Conservation (phyloP, 352 stramenopile genomes). For the Phytophthora colocasiae region DNA sequence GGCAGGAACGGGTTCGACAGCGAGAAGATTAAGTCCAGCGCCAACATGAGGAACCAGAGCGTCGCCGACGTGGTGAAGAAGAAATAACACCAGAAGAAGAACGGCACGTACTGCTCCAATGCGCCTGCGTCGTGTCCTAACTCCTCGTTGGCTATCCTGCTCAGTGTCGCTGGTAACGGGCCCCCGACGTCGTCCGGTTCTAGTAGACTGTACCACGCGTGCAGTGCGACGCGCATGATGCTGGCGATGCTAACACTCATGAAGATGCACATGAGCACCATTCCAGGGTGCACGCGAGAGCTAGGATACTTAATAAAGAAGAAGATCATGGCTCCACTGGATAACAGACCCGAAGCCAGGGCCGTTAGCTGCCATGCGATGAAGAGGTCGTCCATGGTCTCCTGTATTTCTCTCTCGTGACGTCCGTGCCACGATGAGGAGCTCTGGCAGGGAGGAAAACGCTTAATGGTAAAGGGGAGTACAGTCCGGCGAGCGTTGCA, state of each 20-base stretch:
- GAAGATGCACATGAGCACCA: slow-evolving; percentile 83
- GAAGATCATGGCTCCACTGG: slow-evolving; percentile 63
- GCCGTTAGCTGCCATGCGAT: slow-evolving; percentile 80
- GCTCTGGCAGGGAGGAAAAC: slow-evolving; percentile 28
- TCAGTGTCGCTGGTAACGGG: slow-evolving; percentile 55
- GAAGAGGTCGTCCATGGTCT: slow-evolving; percentile 62
- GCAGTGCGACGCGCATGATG: slow-evolving; percentile 68
- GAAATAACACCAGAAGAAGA: slow-evolving; percentile 88
- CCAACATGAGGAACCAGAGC: slow-evolving; percentile 89
- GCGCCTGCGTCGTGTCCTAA: slow-evolving; percentile 33
- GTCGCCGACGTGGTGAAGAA: slow-evolving; percentile 84
- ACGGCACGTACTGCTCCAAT: slow-evolving; percentile 60
- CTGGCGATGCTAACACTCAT: slow-evolving; percentile 72
- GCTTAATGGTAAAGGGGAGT: slow-evolving; percentile 36
- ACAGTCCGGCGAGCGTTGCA: slow-evolving; percentile 22
- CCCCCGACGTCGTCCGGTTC: slow-evolving; percentile 22
- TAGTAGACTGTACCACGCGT: slow-evolving; percentile 52
- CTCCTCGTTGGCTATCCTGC: slow-evolving; percentile 67
- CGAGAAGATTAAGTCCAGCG: slow-evolving; percentile 87
- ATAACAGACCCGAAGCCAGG: slow-evolving; percentile 58
- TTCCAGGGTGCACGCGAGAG: slow-evolving; percentile 67
- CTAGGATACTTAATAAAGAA: slow-evolving; percentile 78
- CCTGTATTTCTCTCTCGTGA: slow-evolving; percentile 3
- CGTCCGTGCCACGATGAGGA: slow-evolving; percentile 24
- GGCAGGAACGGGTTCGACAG: slow-evolving; percentile 88